Conservation (phyloP, 345 rosid species). For the Eucalyptus victrix region DNA sequence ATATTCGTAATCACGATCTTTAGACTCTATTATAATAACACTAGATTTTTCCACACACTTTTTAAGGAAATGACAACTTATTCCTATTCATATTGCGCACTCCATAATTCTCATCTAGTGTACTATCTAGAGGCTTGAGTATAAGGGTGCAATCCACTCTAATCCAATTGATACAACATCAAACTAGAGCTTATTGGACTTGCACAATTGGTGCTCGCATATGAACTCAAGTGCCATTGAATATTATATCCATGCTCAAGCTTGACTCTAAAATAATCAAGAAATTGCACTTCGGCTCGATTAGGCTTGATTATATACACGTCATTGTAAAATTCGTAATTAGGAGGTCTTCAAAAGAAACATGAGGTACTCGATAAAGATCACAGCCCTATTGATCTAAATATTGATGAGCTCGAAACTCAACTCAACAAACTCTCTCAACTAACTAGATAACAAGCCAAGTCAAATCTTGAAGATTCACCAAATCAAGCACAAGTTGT, state of each 20-base stretch:
- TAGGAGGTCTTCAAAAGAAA: not conserved
- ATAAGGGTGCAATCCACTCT: not conserved
- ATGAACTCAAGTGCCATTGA: not conserved
- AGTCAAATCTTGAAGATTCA: not conserved
- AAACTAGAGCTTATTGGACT: not conserved
- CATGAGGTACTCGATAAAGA: not conserved
- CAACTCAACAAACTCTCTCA: not conserved
- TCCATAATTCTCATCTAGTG: not conserved
- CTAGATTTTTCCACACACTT: not conserved
- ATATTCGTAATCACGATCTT: too few species aligned
- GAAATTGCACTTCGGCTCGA: not conserved
- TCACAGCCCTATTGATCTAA: not conserved
- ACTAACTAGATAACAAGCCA: not conserved
- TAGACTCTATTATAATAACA: not conserved
- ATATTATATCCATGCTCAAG: not conserved
- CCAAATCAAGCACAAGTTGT: not conserved
- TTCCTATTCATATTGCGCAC: accelerated
- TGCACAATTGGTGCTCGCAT: not conserved
- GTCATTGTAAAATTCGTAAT: accelerated
- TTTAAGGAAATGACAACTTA: not conserved
- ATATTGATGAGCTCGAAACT: not conserved
- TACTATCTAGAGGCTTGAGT: not conserved
- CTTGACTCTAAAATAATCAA: not conserved
- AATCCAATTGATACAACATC: not conserved
- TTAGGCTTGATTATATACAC: not conserved